These are phyloP conservation scores for Acer campestre DNA, from an alignment of 345 rosid genomes.

Conservation along the genomic window DNA sequence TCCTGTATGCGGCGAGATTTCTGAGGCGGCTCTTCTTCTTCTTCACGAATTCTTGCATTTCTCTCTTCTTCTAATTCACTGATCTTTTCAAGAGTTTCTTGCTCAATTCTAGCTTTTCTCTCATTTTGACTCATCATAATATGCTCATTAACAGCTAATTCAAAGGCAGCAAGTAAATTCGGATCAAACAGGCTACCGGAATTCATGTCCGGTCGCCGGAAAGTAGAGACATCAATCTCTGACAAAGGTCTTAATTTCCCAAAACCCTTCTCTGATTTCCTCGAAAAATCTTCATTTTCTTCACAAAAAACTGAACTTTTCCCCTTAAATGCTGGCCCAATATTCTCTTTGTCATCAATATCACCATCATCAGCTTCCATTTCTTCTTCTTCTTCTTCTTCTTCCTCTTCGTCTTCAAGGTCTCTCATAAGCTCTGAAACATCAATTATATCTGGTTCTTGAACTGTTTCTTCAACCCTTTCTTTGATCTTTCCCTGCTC, in stretches of 20 bases:
- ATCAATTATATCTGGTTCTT: slow-evolving; percentile 43
- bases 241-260: slow-evolving; percentile 36
- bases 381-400: slow-evolving; percentile 32
- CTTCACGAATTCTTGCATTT: slow-evolving; percentile 23
- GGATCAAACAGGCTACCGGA: slow-evolving; percentile 79
- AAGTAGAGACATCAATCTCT: slow-evolving; percentile 54
- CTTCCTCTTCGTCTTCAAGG: slow-evolving; percentile 44
- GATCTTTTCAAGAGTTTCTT: slow-evolving; percentile 22
- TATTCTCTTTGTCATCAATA: slow-evolving; percentile 58
- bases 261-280: slow-evolving; percentile 20
- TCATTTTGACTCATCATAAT: slow-evolving; percentile 42
- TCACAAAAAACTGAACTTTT: slow-evolving; percentile 4
- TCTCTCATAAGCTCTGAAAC: slow-evolving; percentile 51
- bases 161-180: slow-evolving; percentile 66
- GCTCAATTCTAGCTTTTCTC: slow-evolving; percentile 31
- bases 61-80: slow-evolving; percentile 35
- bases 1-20: slow-evolving; percentile 43
- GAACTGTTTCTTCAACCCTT: not conserved
- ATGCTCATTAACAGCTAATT: slow-evolving; percentile 53
- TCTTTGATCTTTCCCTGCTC: slow-evolving; percentile 25
- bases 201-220: slow-evolving; percentile 72
- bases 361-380: slow-evolving; percentile 16
- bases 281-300: slow-evolving; percentile 23
- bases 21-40: slow-evolving; percentile 40
- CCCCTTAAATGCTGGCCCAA: slow-evolving; percentile 37